These are phyloP conservation scores for Dioscorea cayenensis DNA, from an alignment of 116 monocot species.

Conservation along the genomic window DNA sequence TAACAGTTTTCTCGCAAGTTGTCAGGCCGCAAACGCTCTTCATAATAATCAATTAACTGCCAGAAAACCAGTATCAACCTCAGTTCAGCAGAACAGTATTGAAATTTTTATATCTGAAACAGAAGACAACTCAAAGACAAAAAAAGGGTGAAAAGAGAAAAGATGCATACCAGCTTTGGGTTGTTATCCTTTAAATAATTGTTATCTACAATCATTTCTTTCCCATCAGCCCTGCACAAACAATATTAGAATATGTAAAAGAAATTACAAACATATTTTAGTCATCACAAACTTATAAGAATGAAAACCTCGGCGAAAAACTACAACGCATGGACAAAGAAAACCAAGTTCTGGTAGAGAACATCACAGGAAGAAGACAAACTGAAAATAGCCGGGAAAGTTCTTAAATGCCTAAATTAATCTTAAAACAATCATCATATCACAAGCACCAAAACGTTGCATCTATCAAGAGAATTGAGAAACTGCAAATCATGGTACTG, in stretches of 20 bases:
- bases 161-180: neutral
- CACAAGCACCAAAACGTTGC: neutral
- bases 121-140: neutral
- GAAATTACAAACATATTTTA: too few species aligned
- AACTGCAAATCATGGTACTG: neutral
- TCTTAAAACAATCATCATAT: neutral
- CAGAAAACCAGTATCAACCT: neutral
- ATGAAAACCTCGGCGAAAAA: too few species aligned
- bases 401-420: neutral
- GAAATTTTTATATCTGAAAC: neutral
- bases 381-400: neutral
- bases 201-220: neutral
- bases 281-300: too few species aligned
- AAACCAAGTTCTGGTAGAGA: too few species aligned
- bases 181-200: neutral
- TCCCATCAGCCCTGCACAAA: neutral
- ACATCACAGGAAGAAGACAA: neutral
- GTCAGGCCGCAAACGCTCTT: neutral
- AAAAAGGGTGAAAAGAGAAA: neutral
- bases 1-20: neutral
- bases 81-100: neutral
- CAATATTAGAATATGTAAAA: neutral
- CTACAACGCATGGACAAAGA: too few species aligned
- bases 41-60: neutral
- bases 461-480: neutral